phyloP scores from a whole-genome alignment of 768 basidiomycete genomes.

The Calocera viscosa region DNA sequence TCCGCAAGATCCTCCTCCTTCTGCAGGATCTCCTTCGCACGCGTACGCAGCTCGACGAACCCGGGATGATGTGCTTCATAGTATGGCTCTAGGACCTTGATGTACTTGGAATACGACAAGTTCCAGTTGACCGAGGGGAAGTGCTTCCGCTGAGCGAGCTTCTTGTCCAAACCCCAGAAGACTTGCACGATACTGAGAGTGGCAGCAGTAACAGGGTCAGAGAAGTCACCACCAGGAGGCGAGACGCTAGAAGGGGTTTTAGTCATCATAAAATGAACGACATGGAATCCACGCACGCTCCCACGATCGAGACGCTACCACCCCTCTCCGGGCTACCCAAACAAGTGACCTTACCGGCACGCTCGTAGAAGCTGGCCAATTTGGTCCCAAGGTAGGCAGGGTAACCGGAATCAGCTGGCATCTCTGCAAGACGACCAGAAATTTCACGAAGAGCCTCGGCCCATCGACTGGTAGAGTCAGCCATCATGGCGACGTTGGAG shows the following conservation, averaged over 20 bases:
- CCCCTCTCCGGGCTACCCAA: slow-evolving; percentile 76
- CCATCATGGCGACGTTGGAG: slow-evolving; percentile 97
- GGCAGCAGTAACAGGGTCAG: slow-evolving; percentile 94
- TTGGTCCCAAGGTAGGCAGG: slow-evolving; percentile 95
- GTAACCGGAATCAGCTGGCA: slow-evolving; percentile 99
- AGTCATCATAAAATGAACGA: slow-evolving; percentile 9
- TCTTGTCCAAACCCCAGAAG: slow-evolving; percentile 99
- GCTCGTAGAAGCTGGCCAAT: slow-evolving; percentile 95
- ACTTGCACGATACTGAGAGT: slow-evolving; percentile 98
- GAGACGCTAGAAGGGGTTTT: slow-evolving; percentile 58
- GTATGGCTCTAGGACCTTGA: slow-evolving; percentile 80
- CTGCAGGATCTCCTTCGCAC: slow-evolving; percentile 92
- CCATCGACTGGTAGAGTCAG: slow-evolving; percentile 97
- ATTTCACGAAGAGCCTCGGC: slow-evolving; percentile 98
- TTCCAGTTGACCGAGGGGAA: slow-evolving; percentile 99
- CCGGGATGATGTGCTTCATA: slow-evolving; percentile 77
- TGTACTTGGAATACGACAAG: slow-evolving; percentile 98
- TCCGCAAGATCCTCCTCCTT: slow-evolving; percentile 98
- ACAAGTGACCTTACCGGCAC: slow-evolving; percentile 90
- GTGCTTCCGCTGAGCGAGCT: slow-evolving; percentile 95
- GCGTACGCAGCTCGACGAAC: slow-evolving; percentile 86
- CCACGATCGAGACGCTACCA: slow-evolving; percentile 96
- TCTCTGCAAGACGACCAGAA: slow-evolving; percentile 95
- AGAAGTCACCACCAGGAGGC: slow-evolving; percentile 97
- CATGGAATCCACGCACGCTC: slow-evolving; percentile 58